Evolutionary conservation across 2,329 filamentous ascomycete species (phyloP), one percentile per base, ranked within the genome.

Genomic region (Calonectria pseudoreteaudii): DNA sequence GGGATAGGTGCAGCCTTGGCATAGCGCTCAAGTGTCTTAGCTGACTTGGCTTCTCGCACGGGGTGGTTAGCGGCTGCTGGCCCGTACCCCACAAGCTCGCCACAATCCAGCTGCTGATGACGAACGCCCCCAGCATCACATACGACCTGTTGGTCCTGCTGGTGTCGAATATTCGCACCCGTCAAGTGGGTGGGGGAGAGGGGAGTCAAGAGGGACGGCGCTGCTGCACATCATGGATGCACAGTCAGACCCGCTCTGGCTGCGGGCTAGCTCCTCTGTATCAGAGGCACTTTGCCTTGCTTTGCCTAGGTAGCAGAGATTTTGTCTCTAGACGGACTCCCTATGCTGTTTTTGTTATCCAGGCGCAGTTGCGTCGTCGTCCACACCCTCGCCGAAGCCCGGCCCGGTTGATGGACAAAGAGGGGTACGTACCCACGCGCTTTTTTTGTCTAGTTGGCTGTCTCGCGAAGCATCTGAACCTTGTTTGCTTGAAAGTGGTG

Each of bases 91-190:
- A 73, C 75, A 79, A 68, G 72, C 31, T 69, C 68, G 49, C 70
- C 70, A 68, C 62, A 68, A 69, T 60, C 74, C 71, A 62, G 77
- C 74, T 76, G 31, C 62, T 68, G 60, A 68, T 75, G 72, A 76
- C 78, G 74, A 79, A 79, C 78, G 70, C 73, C 70, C 73, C 67
- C 70, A 76, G 69, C 68, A 74, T 71, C 66, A 68, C 70, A 68
- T 23, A 62, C 70, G 77, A 34, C 38, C 31, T 47, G 56, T 38
- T 30, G 44, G 49, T 64, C 30, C 41, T 68, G 49, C 34, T 26
- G 20, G 11, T 36, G 26, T 56, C 52, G 67, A 64, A 64, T 70
- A 47, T 70, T 60, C 28, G 31, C 56, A 58, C 66, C 66, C 49
- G 36, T 49, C 36, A 50, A 26, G 68, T 67, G 70, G 74, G 47